Percentiles rank a stretch among this genome's conserved stretches.
phyloP scores from a whole-genome alignment of 2,329 filamentous ascomycete species.

The Tolypocladium capitatum region DNA sequence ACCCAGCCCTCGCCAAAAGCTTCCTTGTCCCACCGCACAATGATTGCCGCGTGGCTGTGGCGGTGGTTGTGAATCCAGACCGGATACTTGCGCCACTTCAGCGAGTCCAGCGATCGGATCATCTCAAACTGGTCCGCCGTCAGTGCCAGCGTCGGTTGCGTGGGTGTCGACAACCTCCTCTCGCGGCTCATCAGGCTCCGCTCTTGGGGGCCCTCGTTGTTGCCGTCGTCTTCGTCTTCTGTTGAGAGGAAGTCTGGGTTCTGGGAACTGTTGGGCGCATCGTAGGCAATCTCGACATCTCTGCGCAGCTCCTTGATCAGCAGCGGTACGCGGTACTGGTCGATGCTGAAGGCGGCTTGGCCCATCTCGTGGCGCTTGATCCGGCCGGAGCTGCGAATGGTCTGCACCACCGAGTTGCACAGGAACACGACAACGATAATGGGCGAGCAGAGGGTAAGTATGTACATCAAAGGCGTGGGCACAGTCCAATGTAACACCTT shows the following conservation, averaged over 20 bases:
- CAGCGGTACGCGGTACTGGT: conserved; percentile 62
- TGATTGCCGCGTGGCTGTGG: conserved; percentile 86
- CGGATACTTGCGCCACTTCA: conserved; percentile 51
- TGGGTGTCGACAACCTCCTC: conserved; percentile 26
- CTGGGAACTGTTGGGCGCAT: conserved; percentile 56
- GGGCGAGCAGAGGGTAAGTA: conserved; percentile 59
- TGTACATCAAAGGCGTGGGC: conserved; percentile 48
- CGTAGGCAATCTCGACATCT: conserved; percentile 66
- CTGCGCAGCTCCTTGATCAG: conserved; percentile 63
- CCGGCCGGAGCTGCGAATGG: conserved; percentile 56
- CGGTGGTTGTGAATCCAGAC: conserved; percentile 63
- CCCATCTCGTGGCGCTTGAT: conserved; percentile 66
- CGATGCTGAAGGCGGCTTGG: conserved; percentile 51
- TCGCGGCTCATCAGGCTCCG: conserved; percentile 27
- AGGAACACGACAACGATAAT: conserved; percentile 60
- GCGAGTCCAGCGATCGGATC: conserved; percentile 60
- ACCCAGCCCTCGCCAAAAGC: conserved; percentile 63
- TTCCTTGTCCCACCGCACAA: conserved; percentile 57
- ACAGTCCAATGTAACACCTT: conserved; percentile 25
- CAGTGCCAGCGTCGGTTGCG: conserved; percentile 62
- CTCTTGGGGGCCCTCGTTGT: conserved; percentile 23
- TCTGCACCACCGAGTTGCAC: conserved; percentile 65
- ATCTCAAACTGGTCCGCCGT: conserved; percentile 73
- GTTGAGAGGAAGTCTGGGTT: conserved; percentile 56
- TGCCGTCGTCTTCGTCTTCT: conserved; percentile 32